phyloP scores from a whole-genome alignment of 2,329 filamentous ascomycete species.

The Epichloe coenophiala region DNA sequence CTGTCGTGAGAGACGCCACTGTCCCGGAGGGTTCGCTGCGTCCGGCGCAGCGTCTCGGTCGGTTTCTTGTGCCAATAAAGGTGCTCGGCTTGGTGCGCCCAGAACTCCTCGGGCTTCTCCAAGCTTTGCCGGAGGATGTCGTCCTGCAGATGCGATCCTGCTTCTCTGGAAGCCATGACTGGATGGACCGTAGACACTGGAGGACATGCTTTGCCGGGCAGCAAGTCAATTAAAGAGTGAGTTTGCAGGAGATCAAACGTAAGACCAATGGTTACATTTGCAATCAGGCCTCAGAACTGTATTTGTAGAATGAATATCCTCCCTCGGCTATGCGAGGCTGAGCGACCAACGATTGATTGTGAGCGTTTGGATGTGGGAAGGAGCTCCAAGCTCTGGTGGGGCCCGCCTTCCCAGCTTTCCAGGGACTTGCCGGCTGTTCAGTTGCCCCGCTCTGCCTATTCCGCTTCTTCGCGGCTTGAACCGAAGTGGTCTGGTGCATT shows the following conservation, averaged over 20 bases:
- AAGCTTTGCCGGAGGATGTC: constrained; percentile 45
- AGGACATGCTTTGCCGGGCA: neutral
- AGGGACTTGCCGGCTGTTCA: too few relatives aligned
- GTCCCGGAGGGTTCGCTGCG: constrained; percentile 48
- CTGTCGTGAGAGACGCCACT: constrained; percentile 53
- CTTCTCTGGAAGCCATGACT: constrained; percentile 4
- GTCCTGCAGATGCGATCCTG: constrained; percentile 29
- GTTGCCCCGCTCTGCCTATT: neutral
- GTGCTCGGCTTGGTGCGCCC: constrained; percentile 58
- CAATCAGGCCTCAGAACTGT: neutral
- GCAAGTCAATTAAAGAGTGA: neutral
- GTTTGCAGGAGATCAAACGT: neutral
- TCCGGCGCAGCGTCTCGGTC: constrained; percentile 42
- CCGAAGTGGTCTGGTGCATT: neutral
- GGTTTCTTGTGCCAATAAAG: constrained; percentile 74
- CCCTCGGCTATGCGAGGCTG: constrained; percentile 2
- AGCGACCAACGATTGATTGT: neutral
- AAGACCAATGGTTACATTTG: neutral
- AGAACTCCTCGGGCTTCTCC: constrained; percentile 57
- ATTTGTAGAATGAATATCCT: neutral
- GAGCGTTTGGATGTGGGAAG: neutral
- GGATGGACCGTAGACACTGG: neutral
- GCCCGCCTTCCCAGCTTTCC: neutral
- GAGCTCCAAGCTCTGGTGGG: constrained; percentile 1
- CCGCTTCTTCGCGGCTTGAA: neutral